Conservation (phyloP, 2,329 filamentous ascomycete genomes). For the Intubia oerlemansii region DNA sequence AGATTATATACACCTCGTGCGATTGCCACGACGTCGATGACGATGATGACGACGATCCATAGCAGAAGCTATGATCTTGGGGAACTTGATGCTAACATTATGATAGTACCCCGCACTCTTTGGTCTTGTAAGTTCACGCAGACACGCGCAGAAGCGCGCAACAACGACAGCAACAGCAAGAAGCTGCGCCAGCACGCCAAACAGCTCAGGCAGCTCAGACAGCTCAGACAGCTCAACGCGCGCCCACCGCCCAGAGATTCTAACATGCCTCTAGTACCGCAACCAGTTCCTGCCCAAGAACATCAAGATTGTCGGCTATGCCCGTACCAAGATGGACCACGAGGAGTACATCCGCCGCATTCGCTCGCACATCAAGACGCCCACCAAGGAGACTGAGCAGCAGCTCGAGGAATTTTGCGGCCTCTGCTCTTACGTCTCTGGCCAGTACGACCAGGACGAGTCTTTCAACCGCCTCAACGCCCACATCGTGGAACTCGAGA, state of each 20-base stretch:
- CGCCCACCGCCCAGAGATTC: too few species aligned
- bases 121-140: constrained; percentile 84
- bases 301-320: constrained; percentile 95
- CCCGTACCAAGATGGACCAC: constrained; percentile 97
- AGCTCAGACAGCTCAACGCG: not conserved
- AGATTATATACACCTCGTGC: too few species aligned
- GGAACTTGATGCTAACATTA: constrained; percentile 11
- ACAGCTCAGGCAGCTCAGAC: too few species aligned
- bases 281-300: constrained; percentile 98
- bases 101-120: constrained; percentile 84
- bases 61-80: not conserved
- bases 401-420: constrained; percentile 78
- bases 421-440: constrained; percentile 84
- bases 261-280: too few species aligned
- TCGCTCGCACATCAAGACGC: constrained; percentile 96
- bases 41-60: too few species aligned
- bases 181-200: too few species aligned
- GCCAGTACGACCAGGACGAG: constrained; percentile 93
- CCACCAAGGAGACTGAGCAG: constrained; percentile 91
- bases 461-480: constrained; percentile 72
- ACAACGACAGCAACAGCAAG: too few species aligned
- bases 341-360: constrained; percentile 86
- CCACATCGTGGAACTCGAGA: constrained; percentile 71
- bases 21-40: too few species aligned
- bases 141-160: too few species aligned